A percentile compares a stretch with the other conserved stretches of the same genome.
Conservation (phyloP, 768 basidiomycete genomes). For the Suillus sp. region DNA sequence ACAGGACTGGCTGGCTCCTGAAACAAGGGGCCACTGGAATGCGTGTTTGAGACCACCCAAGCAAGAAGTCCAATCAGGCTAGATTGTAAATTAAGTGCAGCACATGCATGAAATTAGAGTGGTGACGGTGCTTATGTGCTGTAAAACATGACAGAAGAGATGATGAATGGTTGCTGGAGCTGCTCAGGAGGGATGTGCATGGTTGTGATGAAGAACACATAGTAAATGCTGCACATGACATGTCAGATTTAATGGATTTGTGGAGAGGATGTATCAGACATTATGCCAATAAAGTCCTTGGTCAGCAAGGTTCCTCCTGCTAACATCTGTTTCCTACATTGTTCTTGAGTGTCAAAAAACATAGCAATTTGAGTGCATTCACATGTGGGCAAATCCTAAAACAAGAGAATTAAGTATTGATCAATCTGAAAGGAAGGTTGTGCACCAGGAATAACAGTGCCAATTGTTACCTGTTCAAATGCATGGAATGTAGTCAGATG, state of each 20-base stretch:
- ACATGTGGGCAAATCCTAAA: conserved; percentile 6
- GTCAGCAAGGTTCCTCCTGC: not conserved
- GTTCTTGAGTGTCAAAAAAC: not conserved
- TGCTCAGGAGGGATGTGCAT: conserved; percentile 2
- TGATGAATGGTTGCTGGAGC: not conserved
- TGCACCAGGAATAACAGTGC: conserved; percentile 1
- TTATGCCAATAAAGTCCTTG: conserved; percentile 4
- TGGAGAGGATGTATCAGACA: not conserved
- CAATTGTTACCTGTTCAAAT: conserved; percentile 2
- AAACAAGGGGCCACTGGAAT: conserved; percentile 20
- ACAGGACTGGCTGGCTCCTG: conserved; percentile 14
- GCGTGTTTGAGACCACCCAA: conserved; percentile 19
- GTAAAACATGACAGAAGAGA: not conserved
- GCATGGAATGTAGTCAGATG: not conserved
- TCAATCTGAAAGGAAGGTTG: not conserved
- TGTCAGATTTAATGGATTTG: not conserved
- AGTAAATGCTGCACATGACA: not conserved
- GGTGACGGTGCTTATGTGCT: not conserved
- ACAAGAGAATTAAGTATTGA: not conserved
- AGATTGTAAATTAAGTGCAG: conserved; percentile 5
- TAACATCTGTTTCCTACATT: not conserved
- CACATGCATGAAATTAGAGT: not conserved
- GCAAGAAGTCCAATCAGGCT: conserved; percentile 22
- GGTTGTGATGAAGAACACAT: not conserved
- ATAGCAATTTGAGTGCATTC: not conserved